Evolutionary conservation across 2,329 filamentous ascomycete genomes (phyloP).

Genomic region (Talaromyces verruculosus): DNA sequence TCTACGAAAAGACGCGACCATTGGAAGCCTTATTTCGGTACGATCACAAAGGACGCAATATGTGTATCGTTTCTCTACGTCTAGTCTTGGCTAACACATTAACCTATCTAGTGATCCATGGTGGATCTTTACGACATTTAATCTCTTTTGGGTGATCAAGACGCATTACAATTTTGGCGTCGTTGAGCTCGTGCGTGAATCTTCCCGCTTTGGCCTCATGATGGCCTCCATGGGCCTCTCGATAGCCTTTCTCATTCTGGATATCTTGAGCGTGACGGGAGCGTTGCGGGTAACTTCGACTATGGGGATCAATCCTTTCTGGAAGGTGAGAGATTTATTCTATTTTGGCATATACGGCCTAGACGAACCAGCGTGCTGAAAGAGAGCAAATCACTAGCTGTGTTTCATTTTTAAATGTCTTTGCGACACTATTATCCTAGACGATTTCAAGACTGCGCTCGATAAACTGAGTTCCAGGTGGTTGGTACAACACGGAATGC

Average conservation of each 20-base stretch:
- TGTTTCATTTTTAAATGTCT: slow-evolving; percentile 59
- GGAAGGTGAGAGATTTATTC: slow-evolving; percentile 43
- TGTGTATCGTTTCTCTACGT: background rate
- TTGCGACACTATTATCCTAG: slow-evolving; percentile 50
- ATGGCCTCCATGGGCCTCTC: slow-evolving; percentile 61
- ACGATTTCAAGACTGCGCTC: slow-evolving; percentile 65
- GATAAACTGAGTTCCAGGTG: slow-evolving; percentile 31
- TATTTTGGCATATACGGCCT: background rate
- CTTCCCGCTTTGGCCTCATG: slow-evolving; percentile 64
- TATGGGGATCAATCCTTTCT: slow-evolving; percentile 64
- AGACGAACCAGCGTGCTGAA: background rate
- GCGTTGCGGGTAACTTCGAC: slow-evolving; percentile 44
- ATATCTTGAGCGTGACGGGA: slow-evolving; percentile 60
- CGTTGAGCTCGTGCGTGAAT: slow-evolving; percentile 58
- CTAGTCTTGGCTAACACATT: slow-evolving; percentile 8
- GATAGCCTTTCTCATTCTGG: slow-evolving; percentile 61
- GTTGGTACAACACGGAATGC: slow-evolving; percentile 1
- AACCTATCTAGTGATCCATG: slow-evolving; percentile 56
- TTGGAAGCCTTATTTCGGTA: slow-evolving; percentile 61
- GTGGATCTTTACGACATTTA: slow-evolving; percentile 64
- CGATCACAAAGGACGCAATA: slow-evolving; percentile 18
- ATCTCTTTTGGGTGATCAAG: slow-evolving; percentile 63
- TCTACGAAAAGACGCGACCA: slow-evolving; percentile 53
- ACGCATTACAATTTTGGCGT: slow-evolving; percentile 60
- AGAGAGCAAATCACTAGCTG: background rate